Conservation (phyloP, 495 filamentous ascomycete genomes). For the Pyronema domesticum region DNA sequence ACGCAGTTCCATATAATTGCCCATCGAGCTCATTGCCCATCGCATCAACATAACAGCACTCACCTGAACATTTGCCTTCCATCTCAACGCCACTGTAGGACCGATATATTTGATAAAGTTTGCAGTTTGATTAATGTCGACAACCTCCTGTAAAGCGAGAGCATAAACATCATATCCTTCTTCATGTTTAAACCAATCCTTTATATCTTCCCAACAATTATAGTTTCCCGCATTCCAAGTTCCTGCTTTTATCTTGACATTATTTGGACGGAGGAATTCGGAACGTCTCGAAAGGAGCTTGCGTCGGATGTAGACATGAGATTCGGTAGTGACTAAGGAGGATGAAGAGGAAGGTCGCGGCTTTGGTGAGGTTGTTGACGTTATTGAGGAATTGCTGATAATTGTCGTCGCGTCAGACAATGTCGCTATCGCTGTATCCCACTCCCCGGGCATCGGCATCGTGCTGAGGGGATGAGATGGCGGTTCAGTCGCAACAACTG, state of each 20-base stretch:
- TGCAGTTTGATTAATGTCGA: conserved; percentile 55
- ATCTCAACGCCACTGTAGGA: conserved; percentile 47
- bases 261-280: conserved; percentile 55
- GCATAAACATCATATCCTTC: conserved; percentile 51
- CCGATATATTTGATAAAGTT: conserved; percentile 50
- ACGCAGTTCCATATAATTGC: neutral
- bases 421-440: too few species aligned
- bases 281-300: conserved; percentile 47
- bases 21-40: neutral
- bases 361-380: conserved; percentile 11
- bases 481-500: too few species aligned
- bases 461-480: too few species aligned
- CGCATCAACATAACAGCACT: neutral
- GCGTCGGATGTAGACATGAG: conserved; percentile 7
- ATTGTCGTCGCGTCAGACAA: too few species aligned
- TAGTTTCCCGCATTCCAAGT: conserved; percentile 82
- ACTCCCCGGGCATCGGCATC: too few species aligned
- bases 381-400: too few species aligned
- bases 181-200: conserved; percentile 25
- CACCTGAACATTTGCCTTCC: conserved; percentile 38
- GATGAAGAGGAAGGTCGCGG: conserved; percentile 1
- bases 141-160: conserved; percentile 77
- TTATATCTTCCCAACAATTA: conserved; percentile 21
- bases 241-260: conserved; percentile 67
- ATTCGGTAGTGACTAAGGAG: conserved; percentile 10